Percentiles rank a stretch among this genome's conserved stretches.
phyloP scores from a whole-genome alignment of 1,139 yeast species.

The Saccharomyces hybrid region DNA sequence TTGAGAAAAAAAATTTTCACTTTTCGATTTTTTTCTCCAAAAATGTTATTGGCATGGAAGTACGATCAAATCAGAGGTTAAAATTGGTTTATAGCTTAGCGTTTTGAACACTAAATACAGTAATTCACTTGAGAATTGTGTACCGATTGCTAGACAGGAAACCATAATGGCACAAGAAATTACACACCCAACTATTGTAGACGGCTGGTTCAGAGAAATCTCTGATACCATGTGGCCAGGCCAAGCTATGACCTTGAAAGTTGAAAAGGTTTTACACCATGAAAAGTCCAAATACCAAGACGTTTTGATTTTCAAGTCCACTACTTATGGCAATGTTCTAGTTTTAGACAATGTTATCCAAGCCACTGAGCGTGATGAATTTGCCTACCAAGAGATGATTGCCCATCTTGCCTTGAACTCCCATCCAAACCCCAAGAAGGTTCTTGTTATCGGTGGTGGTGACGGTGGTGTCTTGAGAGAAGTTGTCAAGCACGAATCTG shows the following conservation, averaged over 20 bases:
- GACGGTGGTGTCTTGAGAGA: conserved; percentile 96
- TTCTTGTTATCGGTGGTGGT: conserved; percentile 91
- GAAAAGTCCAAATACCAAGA: conserved; percentile 84
- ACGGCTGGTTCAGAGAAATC: conserved; percentile 89
- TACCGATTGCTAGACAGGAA: not conserved
- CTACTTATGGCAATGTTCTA: conserved; percentile 83
- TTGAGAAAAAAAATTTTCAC: conserved; percentile 1
- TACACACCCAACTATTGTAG: conserved; percentile 60
- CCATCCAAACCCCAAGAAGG: conserved; percentile 85
- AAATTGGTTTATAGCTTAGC: not conserved
- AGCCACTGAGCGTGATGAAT: conserved; percentile 91
- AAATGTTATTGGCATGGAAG: not conserved
- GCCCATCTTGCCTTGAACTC: conserved; percentile 83
- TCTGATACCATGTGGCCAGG: conserved; percentile 91
- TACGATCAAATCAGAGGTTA: not conserved
- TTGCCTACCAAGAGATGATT: conserved; percentile 93
- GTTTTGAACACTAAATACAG: not conserved
- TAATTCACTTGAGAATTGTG: not conserved
- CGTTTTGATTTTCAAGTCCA: conserved; percentile 78
- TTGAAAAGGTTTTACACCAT: conserved; percentile 71
- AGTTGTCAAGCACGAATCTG: conserved; percentile 74
- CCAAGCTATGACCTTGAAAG: conserved; percentile 82
- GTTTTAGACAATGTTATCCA: conserved; percentile 89
- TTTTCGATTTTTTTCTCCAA: not conserved
- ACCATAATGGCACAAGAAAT: conserved; percentile 36